Base-by-base conservation (phyloP, 2,329 filamentous ascomycete genomes). In the Capronia americana region DNA sequence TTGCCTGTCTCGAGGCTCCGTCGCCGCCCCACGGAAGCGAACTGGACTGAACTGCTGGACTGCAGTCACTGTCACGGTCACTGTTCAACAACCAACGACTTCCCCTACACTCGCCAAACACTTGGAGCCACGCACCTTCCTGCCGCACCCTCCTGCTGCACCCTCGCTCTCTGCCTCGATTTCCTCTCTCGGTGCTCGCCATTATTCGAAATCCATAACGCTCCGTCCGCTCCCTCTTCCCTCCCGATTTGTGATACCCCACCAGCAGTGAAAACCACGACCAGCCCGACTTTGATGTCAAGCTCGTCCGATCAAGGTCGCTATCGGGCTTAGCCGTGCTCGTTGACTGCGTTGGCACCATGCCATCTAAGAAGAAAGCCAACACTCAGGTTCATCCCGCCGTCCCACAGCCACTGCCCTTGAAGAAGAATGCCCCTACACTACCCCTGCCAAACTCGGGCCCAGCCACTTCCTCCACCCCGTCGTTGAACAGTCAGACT, bases 301-400 rank as follows among this genome's bases (percentile, higher is more conserved):
- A 57, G 54, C 54, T 67, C 59, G 63, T 55, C 23, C 38, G 60
- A 63, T 48, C 57, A 30, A 48, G 57, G 63, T 61, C 63, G 66
- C 54, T 57, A 56, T 51, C 51, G 48, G 41, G 51, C 57, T 59
- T 34, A 44, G 30, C 32, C 57, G 32, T 55, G n/a, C 41, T 38
- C 20, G 26, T 23, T 53, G 28, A 57, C 34, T 26, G 20, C 17
- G 17, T 53, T 55, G 20, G 44, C 57, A 70, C 50, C 44, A 73
- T 73, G 72, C 72, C 72, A 54, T 68, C 72, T 32, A 73, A 73
- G 63, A 69, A 71, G 53, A 73, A 73, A 57, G 61, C 66, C 55
- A 66, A 32, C 26, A 67, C 67, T 7, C 67, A 66, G 38, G 55
- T 65, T 44, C 57, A 67, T 57, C 53, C 64, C 24, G 62, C 62